Evolutionary conservation across 306 rosid species (phyloP), one percentile per base, ranked within the genome.

Genomic region (Prunus mongolica): DNA sequence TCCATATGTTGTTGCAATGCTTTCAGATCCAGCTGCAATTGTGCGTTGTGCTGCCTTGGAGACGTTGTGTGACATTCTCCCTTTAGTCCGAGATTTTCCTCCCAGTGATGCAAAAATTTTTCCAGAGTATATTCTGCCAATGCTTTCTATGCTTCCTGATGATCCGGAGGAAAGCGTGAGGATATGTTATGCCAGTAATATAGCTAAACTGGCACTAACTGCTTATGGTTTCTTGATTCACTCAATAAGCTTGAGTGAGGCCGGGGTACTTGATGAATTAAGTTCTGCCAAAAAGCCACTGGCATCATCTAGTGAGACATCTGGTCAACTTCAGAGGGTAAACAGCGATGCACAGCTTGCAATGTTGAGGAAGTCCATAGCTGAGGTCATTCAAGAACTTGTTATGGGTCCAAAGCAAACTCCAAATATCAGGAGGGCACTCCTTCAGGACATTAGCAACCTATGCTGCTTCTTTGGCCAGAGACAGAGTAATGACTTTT

Each of bases 321-420:
- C 91, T 85, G 96, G 89, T 88, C 90, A 76, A 79, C 77, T 80
- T 28, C 86, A 81, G 78, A 89, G 85, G 89, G 72, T 86, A 77
- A 89, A 88, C 61, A 82, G 89, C 14, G 96, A 89, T 79, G 90
- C 65, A 72, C 97, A 89, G 74, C 97, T 92, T 69, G 77, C 84
- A 72, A 92, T 84, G 78, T 81, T 95, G 83, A 92, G 99, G 88
- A 95, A 95, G 84, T 89, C 93, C 51, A 92, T 95, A 83, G 97
- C 97, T 65, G 97, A 95, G 80, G 97, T 95, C 71, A 93, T 95
- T 82, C 99, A 95, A 79, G 97, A 95, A 78, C 99, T 95, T 83
- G 97, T 95, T 69, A 95, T 95, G 99, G 97, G 99, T 86, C 99
- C 99, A 45, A 90, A 91, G 91, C 97, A 95, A 88, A 95, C 99